Conservation (phyloP, 306 rosid genomes). For the Vicia villosa region DNA sequence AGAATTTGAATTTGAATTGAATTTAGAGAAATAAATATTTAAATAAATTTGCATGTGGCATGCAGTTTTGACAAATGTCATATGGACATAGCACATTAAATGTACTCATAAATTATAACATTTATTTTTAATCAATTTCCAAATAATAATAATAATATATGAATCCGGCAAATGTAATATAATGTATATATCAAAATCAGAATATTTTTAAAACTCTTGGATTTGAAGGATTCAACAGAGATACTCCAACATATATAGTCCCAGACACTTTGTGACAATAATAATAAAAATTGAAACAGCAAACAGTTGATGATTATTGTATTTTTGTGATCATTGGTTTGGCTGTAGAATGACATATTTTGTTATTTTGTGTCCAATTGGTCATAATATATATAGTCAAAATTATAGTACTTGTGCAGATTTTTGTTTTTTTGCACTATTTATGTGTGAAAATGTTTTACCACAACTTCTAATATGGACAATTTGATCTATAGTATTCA, state of each 20-base stretch:
- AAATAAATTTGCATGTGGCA: slow-evolving; percentile 28
- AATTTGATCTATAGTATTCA: no score
- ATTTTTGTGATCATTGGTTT: background rate
- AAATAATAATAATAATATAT: background rate
- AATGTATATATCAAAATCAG: background rate
- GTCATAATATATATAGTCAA: background rate
- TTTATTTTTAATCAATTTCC: no score
- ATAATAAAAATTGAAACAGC: background rate
- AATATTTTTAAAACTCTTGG: background rate
- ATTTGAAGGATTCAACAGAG: background rate
- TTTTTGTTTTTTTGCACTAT: background rate
- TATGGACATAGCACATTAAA: slow-evolving; percentile 5
- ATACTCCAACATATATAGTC: background rate
- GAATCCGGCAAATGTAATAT: slow-evolving; percentile 27
- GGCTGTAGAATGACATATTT: background rate
- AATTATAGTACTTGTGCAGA: background rate
- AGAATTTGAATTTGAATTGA: slow-evolving; percentile 41
- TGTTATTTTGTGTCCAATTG: background rate
- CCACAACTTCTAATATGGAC: background rate
- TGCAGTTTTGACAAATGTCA: slow-evolving; percentile 18
- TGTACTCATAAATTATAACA: background rate
- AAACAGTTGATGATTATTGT: background rate
- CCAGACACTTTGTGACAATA: background rate
- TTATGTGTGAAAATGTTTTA: background rate
- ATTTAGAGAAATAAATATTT: background rate